These are phyloP conservation scores for Alternaria arbusti DNA, from an alignment of 2,329 filamentous ascomycete genomes.

Conservation along the genomic window DNA sequence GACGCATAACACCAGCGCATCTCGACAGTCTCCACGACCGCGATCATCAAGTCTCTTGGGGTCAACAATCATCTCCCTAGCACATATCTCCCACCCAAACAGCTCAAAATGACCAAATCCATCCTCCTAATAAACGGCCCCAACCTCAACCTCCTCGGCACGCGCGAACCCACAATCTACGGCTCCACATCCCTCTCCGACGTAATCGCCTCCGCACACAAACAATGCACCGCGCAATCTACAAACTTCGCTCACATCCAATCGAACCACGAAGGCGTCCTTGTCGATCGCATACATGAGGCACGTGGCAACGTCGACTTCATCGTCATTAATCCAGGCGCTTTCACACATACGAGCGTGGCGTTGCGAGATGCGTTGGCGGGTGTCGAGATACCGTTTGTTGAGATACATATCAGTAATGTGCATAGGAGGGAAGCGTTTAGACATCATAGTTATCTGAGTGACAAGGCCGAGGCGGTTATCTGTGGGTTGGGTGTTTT, in stretches of 20 bases:
- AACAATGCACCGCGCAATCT: conserved; percentile 59
- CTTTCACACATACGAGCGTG: conserved; percentile 77
- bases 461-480: conserved; percentile 76
- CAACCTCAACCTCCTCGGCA: conserved; percentile 81
- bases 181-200: conserved; percentile 71
- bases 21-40: background rate
- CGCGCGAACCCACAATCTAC: conserved; percentile 75
- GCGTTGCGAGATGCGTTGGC: conserved; percentile 76
- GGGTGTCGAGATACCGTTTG: conserved; percentile 73
- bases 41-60: background rate
- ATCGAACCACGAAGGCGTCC: conserved; percentile 78
- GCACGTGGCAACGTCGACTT: conserved; percentile 66
- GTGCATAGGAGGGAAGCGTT: conserved; percentile 74
- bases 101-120: conserved; percentile 43
- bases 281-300: conserved; percentile 75
- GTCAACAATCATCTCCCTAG: background rate
- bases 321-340: conserved; percentile 78
- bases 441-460: conserved; percentile 73
- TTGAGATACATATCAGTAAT: conserved; percentile 80
- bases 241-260: conserved; percentile 68
- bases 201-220: conserved; percentile 59
- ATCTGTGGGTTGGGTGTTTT: conserved; percentile 68
- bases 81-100: background rate
- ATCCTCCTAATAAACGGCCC: conserved; percentile 82
- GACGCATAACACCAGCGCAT: background rate